Evolutionary conservation across 2,329 filamentous ascomycete genomes (phyloP), one percentile per base, ranked within the genome.

Genomic region (Talaromyces rugulosus): DNA sequence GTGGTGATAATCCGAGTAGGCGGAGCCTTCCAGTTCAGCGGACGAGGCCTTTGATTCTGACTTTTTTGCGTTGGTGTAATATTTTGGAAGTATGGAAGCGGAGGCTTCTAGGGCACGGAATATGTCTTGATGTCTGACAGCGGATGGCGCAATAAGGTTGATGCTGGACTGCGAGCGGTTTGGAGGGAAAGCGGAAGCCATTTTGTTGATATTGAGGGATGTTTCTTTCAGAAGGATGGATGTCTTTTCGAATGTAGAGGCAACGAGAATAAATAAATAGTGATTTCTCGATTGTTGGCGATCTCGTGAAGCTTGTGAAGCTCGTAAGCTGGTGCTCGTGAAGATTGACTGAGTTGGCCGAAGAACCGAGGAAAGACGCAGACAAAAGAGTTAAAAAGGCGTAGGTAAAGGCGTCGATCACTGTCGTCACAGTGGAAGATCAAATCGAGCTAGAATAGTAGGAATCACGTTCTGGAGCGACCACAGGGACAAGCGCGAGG

Each of bases 61-160:
- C 27, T 71, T 66, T 54, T 70, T 63, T 11, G 70, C 69, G 44
- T 68, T 65, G 23, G 52, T 23, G 40, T 58, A 63, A 33, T 72
- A 72, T 59, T 74, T 77, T 30, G 71, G 71, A 16, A 56, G 59
- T 23, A 69, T 66, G 11, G 72, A 70, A 16, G 47, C 62, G 42
- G 73, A 72, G 7, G 74, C 71, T 63, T 76, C 71, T 62, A 78
- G 72, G 28, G 75, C 75, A 59, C 71, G 73, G 63, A 72, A 71
- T 66, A 79, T 74, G 55, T 78, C 72, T 61, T 77, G 71, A 27
- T 57, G 62, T 14, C 71, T 73, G 58, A 74, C 69, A 36, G 70
- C 65, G 14, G 55, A 42, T 42, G 30, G 30, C 6, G 50, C 30
- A 7, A 53, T 53, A 9, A 53, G 50, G 69, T 67, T 66, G 44